A percentile compares a stretch with the other conserved stretches of the same genome.
These are phyloP conservation scores for Termitomyces sp. DNA, from an alignment of 768 basidiomycete genomes.

Conservation along the genomic window DNA sequence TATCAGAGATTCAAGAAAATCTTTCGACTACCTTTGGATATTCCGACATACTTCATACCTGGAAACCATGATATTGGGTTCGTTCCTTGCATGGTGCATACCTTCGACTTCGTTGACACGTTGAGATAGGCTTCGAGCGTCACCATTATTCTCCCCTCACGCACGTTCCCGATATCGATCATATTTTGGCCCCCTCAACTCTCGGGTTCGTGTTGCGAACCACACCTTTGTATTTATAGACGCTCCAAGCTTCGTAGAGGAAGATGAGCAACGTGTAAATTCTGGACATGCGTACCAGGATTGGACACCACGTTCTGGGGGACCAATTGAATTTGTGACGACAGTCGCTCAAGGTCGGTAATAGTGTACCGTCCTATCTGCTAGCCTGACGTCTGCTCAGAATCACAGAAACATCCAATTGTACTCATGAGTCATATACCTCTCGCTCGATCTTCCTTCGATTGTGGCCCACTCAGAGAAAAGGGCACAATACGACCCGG, in stretches of 20 bases:
- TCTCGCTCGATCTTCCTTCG: slow-evolving; percentile 63
- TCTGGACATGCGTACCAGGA: slow-evolving; percentile 32
- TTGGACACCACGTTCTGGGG: slow-evolving; percentile 43
- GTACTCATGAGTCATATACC: slow-evolving; percentile 87
- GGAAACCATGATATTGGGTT: slow-evolving; percentile 92
- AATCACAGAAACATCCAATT: slow-evolving; percentile 36
- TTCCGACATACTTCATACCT: slow-evolving; percentile 67
- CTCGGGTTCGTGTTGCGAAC: slow-evolving; percentile 56
- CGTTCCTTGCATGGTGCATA: slow-evolving; percentile 11
- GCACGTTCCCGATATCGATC: slow-evolving; percentile 54
- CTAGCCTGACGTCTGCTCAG: slow-evolving; percentile 14
- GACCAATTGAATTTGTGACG: slow-evolving; percentile 51
- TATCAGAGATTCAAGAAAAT: slow-evolving; percentile 63
- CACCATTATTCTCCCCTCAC: slow-evolving; percentile 37
- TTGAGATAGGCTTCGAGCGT: slow-evolving; percentile 41
- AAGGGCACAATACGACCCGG: slow-evolving; percentile 68
- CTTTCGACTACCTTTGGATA: slow-evolving; percentile 43
- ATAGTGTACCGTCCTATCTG: neutral
- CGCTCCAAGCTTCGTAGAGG: slow-evolving; percentile 68
- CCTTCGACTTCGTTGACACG: neutral
- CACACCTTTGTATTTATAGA: slow-evolving; percentile 72
- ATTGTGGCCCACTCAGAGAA: slow-evolving; percentile 79
- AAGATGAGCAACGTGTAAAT: slow-evolving; percentile 50
- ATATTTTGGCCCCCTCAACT: slow-evolving; percentile 74
- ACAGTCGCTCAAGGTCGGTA: slow-evolving; percentile 30